Conservation (phyloP, 495 filamentous ascomycete species). For the Ascodesmis nigricans region DNA sequence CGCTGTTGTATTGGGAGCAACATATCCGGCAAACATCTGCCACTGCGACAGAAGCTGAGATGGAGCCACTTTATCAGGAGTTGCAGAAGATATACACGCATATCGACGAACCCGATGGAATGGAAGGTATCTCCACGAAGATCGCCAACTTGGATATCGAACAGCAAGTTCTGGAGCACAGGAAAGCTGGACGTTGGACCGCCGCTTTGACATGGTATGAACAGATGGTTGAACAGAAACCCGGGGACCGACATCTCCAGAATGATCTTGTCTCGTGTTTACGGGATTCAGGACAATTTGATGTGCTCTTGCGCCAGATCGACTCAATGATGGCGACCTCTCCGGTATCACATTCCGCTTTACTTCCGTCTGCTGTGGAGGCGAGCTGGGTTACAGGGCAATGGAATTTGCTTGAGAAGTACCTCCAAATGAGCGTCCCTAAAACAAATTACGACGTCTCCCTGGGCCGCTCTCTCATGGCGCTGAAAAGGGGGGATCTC, state of each 20-base stretch:
- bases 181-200: conserved; percentile 90
- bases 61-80: conserved; percentile 43
- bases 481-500: conserved; percentile 33
- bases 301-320: conserved; percentile 64
- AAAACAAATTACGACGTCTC: conserved; percentile 54
- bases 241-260: conserved; percentile 54
- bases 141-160: conserved; percentile 63
- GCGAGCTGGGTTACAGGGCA: conserved; percentile 72
- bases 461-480: conserved; percentile 49
- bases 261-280: conserved; percentile 69
- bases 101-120: conserved; percentile 92
- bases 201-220: conserved; percentile 97
- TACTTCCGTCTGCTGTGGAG: conserved; percentile 65
- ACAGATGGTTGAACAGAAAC: conserved; percentile 54
- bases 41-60: conserved; percentile 23
- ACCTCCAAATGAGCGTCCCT: conserved; percentile 34
- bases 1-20: conserved; percentile 84
- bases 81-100: conserved; percentile 86
- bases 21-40: conserved; percentile 43
- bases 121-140: conserved; percentile 79
- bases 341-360: conserved; percentile 29
- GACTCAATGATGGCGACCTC: conserved; percentile 45
- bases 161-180: conserved; percentile 77
- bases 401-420: conserved; percentile 53
- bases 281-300: conserved; percentile 64